These are phyloP conservation scores for Gaertneriomyces sp. DNA, from an alignment of 192 early-diverging fungal genomes.

Conservation along the genomic window DNA sequence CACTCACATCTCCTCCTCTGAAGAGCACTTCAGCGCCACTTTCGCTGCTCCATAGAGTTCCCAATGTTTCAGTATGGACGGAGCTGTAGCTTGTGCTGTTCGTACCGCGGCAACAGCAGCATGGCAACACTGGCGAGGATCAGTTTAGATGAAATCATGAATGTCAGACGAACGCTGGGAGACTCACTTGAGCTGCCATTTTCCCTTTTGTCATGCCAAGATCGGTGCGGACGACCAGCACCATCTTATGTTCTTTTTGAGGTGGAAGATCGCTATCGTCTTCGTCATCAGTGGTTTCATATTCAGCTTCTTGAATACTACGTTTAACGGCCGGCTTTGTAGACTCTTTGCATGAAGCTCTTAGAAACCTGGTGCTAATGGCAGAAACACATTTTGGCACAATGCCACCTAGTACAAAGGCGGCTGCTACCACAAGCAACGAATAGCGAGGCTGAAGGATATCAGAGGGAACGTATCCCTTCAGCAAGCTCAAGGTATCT, in stretches of 20 bases:
- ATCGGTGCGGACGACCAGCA: constrained; percentile 82
- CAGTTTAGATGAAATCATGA: not conserved
- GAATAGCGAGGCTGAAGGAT: no score
- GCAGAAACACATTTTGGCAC: no score
- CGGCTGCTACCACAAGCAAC: no score
- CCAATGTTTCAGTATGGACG: constrained; percentile 54
- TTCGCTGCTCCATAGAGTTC: constrained; percentile 80
- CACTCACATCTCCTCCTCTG: constrained; percentile 74
- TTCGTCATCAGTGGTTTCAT: constrained; percentile 4
- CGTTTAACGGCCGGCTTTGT: no score
- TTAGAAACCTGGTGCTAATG: no score
- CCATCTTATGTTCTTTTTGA: constrained; percentile 44
- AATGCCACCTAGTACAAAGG: no score
- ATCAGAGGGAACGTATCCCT: no score
- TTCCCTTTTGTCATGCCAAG: constrained; percentile 95
- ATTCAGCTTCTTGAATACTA: not conserved
- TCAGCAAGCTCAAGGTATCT: no score
- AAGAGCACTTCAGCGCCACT: constrained; percentile 72
- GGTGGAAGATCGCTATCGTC: not conserved
- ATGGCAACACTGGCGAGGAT: constrained; percentile 70
- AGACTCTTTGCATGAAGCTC: no score
- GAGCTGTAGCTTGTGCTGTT: constrained; percentile 33
- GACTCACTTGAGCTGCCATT: constrained; percentile 73
- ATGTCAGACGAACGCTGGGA: constrained; percentile 1
- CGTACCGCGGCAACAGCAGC: constrained; percentile 68